Percentiles rank a stretch among this genome's conserved stretches.
These are phyloP conservation scores for Golubevia sp. DNA, from an alignment of 1,284 basidiomycete genomes.

Conservation along the genomic window DNA sequence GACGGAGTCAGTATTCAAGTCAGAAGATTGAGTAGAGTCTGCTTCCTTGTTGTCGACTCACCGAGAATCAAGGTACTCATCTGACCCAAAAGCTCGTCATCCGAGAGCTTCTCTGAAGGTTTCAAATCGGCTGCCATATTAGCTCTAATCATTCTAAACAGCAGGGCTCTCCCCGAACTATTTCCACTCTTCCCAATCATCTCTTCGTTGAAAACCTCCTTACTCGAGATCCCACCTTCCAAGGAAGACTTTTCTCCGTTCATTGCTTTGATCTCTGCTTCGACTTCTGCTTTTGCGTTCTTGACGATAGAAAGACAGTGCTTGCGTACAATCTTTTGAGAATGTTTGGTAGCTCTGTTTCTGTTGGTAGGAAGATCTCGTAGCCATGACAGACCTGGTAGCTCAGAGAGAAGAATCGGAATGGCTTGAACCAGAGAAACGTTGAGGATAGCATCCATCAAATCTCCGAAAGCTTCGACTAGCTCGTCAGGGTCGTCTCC, in stretches of 20 bases:
- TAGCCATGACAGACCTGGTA: conserved; percentile 38
- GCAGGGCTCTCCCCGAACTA: neutral
- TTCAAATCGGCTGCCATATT: conserved; percentile 68
- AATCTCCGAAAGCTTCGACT: conserved; percentile 21
- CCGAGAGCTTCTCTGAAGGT: conserved; percentile 68
- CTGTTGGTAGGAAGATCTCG: conserved; percentile 26
- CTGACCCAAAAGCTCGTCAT: conserved; percentile 73
- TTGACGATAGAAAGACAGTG: neutral
- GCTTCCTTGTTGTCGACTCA: too few relatives aligned
- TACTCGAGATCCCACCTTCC: neutral
- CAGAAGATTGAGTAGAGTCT: too few relatives aligned
- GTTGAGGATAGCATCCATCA: conserved; percentile 22
- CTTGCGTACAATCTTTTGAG: neutral
- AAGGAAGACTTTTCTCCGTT: neutral
- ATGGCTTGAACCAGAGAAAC: conserved; percentile 23
- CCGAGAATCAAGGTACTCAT: conserved; percentile 78
- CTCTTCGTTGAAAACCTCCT: neutral
- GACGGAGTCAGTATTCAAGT: too few relatives aligned
- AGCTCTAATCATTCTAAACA: conserved; percentile 52
- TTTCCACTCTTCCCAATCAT: neutral
- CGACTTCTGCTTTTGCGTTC: neutral
- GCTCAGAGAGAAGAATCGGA: conserved; percentile 30
- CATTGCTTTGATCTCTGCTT: neutral
- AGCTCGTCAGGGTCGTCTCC: conserved; percentile 25
- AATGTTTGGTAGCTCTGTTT: neutral